Percentiles rank a stretch among this genome's conserved stretches.
Conservation (phyloP, 179 eudicot genomes). For the Nepenthes alata region DNA sequence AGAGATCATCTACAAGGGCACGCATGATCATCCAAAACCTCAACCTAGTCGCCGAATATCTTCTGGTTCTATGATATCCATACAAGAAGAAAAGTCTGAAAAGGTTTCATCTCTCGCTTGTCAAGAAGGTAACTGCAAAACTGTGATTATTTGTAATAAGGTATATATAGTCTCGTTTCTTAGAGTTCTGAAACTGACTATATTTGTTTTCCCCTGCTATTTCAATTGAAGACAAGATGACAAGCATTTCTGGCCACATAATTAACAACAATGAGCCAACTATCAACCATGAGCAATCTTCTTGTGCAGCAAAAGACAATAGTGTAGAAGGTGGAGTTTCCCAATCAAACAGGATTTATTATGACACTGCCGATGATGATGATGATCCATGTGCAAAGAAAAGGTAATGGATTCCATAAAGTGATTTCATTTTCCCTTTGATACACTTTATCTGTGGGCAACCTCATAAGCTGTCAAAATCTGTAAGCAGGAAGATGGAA, state of each 20-base stretch:
- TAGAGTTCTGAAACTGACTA: slow-evolving; percentile 3
- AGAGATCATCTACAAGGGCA: slow-evolving; percentile 87
- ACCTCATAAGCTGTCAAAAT: slow-evolving; percentile 12
- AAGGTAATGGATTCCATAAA: slow-evolving; percentile 31
- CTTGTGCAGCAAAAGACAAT: slow-evolving; percentile 46
- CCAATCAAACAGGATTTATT: slow-evolving; percentile 30
- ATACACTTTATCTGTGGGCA: slow-evolving; percentile 2
- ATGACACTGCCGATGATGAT: slow-evolving; percentile 52
- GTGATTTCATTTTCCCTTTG: not conserved
- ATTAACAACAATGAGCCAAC: slow-evolving; percentile 31
- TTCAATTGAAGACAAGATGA: slow-evolving; percentile 30
- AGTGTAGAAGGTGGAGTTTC: slow-evolving; percentile 34
- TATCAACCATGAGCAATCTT: slow-evolving; percentile 46
- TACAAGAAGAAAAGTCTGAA: slow-evolving; percentile 58
- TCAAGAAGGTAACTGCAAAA: slow-evolving; percentile 51
- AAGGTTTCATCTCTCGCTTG: slow-evolving; percentile 25
- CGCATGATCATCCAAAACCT: slow-evolving; percentile 97
- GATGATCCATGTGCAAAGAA: slow-evolving; percentile 69
- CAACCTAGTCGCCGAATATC: slow-evolving; percentile 71
- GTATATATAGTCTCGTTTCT: slow-evolving; percentile 6
- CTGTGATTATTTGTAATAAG: not conserved
- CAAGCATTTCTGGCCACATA: slow-evolving; percentile 27
- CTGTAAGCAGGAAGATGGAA: slow-evolving; percentile 57
- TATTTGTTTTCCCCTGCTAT: slow-evolving; percentile 3
- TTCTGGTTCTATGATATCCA: slow-evolving; percentile 62